Evolutionary conservation across 106 monocot genomes (phyloP).

Genomic region (Dendrobium nobile): DNA sequence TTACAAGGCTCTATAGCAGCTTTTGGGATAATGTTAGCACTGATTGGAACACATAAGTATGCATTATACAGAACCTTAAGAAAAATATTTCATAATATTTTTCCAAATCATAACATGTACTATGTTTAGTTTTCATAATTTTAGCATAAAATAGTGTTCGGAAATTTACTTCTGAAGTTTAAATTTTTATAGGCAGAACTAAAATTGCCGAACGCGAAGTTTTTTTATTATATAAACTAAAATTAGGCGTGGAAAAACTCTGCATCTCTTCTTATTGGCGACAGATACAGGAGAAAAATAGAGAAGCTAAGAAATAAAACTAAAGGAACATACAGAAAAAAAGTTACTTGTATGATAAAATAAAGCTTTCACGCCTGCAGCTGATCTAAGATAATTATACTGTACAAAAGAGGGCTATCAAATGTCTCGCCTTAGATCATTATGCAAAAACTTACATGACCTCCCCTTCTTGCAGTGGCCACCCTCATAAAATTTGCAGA

Average conservation of each 20-base stretch:
- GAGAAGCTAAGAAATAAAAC: not conserved
- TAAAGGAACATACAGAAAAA: not conserved
- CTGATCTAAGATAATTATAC: not conserved
- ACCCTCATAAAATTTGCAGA: conserved; percentile 66
- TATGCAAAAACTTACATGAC: conserved; percentile 59
- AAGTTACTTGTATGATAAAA: not conserved
- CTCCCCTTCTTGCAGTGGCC: conserved; percentile 79
- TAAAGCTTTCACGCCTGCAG: not conserved
- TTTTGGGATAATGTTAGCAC: no score
- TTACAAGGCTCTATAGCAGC: no score
- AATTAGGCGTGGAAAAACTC: not conserved
- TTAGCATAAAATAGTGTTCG: no score
- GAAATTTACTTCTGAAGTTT: no score
- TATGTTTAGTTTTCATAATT: no score
- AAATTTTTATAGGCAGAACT: no score
- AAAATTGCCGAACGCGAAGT: no score
- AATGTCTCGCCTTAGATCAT: not conserved
- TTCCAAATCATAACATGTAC: no score
- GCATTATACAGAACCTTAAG: no score
- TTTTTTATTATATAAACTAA: not conserved
- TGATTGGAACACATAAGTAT: no score
- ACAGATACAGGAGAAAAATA: not conserved
- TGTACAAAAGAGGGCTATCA: not conserved
- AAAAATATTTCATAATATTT: no score
- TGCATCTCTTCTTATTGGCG: not conserved